phyloP scores from a whole-genome alignment of 495 filamentous ascomycete species.

The Collariella sp. region DNA sequence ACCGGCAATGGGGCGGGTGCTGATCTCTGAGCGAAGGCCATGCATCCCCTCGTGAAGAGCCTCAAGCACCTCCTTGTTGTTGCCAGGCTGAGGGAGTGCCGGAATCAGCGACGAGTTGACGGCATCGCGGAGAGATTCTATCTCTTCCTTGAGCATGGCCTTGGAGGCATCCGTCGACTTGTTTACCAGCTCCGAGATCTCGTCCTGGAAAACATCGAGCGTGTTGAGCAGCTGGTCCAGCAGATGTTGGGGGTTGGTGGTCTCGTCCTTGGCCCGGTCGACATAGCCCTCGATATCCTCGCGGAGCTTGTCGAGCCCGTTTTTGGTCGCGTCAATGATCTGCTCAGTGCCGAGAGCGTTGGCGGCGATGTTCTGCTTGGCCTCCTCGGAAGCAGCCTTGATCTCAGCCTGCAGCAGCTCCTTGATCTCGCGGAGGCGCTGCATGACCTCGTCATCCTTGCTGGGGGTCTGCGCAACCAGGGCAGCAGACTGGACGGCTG shows the following conservation, averaged over 20 bases:
- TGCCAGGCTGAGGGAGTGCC: constrained; percentile 38
- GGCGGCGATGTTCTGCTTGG: constrained; percentile 64
- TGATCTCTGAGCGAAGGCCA: constrained; percentile 57
- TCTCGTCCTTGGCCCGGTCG: constrained; percentile 54
- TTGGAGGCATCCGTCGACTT: constrained; percentile 41
- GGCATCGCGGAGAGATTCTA: constrained; percentile 66
- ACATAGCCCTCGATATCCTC: constrained; percentile 74
- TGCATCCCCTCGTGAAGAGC: constrained; percentile 63
- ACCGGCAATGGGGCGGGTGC: constrained; percentile 42
- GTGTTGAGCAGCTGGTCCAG: constrained; percentile 63
- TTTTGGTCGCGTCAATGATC: constrained; percentile 74
- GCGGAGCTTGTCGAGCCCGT: constrained; percentile 73
- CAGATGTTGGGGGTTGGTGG: constrained; percentile 69
- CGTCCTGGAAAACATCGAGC: constrained; percentile 63
- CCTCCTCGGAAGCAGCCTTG: constrained; percentile 49
- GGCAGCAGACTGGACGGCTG: constrained; percentile 17
- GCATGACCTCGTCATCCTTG: constrained; percentile 53
- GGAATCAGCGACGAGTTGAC: constrained; percentile 61
- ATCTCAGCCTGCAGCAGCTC: constrained; percentile 62
- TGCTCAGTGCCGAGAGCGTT: constrained; percentile 72
- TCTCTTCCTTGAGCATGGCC: constrained; percentile 66
- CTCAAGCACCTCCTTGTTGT: constrained; percentile 54
- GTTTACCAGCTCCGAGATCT: constrained; percentile 50
- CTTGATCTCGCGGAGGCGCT: constrained; percentile 64
- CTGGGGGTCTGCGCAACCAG: constrained; percentile 27